A percentile compares a stretch with the other conserved stretches of the same genome.
phyloP scores from a whole-genome alignment of 495 filamentous ascomycete species.

The Pyronema domesticum region DNA sequence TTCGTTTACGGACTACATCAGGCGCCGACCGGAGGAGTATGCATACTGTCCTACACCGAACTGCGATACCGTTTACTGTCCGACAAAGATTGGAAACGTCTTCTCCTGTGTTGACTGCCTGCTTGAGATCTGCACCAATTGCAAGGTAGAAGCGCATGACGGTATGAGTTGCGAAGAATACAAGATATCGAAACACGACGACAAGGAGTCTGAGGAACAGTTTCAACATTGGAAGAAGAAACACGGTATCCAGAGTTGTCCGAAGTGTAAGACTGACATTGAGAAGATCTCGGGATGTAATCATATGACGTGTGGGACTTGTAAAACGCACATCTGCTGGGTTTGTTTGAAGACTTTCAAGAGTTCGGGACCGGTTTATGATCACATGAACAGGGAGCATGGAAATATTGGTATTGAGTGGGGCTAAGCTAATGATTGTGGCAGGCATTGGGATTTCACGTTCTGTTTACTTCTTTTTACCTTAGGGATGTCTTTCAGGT shows the following conservation, averaged over 20 bases:
- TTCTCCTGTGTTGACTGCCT: conserved; percentile 26
- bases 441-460: too few relatives aligned
- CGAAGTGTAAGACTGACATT: conserved; percentile 21
- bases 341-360: conserved; percentile 23
- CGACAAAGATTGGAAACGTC: conserved; percentile 9
- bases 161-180: conserved; percentile 26
- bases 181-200: conserved; percentile 8
- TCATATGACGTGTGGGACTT: conserved; percentile 25
- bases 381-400: conserved; percentile 24
- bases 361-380: conserved; percentile 11
- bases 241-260: conserved; percentile 22
- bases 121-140: conserved; percentile 24
- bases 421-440: too few relatives aligned
- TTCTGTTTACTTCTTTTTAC: too few relatives aligned
- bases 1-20: conserved; percentile 24
- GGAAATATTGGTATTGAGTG: conserved; percentile 8
- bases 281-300: conserved; percentile 27
- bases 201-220: conserved; percentile 6
- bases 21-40: conserved; percentile 15
- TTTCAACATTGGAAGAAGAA: conserved; percentile 19
- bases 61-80: conserved; percentile 24
- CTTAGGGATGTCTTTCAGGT: too few relatives aligned
- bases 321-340: conserved; percentile 28
- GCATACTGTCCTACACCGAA: conserved; percentile 27
- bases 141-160: conserved; percentile 23